A percentile compares a stretch with the other conserved stretches of the same genome.
These are phyloP conservation scores for Talaromyces adpressus DNA, from an alignment of 495 filamentous ascomycete genomes.

Conservation along the genomic window DNA sequence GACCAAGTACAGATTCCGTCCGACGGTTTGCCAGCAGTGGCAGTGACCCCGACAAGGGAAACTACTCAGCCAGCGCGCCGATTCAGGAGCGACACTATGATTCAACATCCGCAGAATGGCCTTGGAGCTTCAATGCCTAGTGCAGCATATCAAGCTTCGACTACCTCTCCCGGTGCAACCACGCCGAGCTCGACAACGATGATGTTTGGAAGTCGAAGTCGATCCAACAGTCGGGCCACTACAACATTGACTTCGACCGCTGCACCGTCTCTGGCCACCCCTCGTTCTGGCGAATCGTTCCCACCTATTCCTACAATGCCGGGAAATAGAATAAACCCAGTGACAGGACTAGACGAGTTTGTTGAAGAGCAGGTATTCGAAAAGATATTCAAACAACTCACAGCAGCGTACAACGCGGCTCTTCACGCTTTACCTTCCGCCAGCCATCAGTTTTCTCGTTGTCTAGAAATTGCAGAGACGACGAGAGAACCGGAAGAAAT, in stretches of 20 bases:
- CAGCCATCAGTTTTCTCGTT: constrained; percentile 51
- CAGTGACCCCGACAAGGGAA: constrained; percentile 57
- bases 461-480: constrained; percentile 38
- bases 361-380: constrained; percentile 78
- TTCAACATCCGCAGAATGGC: constrained; percentile 47
- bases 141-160: constrained; percentile 18
- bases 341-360: constrained; percentile 53
- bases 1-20: constrained; percentile 16
- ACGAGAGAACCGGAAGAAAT: constrained; percentile 43
- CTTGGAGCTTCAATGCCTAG: constrained; percentile 13
- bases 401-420: constrained; percentile 57
- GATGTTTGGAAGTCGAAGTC: constrained; percentile 32
- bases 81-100: constrained; percentile 54
- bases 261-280: constrained; percentile 50
- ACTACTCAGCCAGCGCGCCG: constrained; percentile 40
- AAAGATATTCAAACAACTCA: constrained; percentile 66
- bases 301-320: constrained; percentile 43
- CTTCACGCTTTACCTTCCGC: constrained; percentile 60
- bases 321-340: constrained; percentile 39
- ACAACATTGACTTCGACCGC: constrained; percentile 38
- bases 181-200: constrained; percentile 22
- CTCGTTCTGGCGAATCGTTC: constrained; percentile 76
- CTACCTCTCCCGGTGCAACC: constrained; percentile 29
- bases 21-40: constrained; percentile 36
- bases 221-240: constrained; percentile 46